phyloP scores from a whole-genome alignment of 176 grass and related monocot species.

The Canna indica region DNA sequence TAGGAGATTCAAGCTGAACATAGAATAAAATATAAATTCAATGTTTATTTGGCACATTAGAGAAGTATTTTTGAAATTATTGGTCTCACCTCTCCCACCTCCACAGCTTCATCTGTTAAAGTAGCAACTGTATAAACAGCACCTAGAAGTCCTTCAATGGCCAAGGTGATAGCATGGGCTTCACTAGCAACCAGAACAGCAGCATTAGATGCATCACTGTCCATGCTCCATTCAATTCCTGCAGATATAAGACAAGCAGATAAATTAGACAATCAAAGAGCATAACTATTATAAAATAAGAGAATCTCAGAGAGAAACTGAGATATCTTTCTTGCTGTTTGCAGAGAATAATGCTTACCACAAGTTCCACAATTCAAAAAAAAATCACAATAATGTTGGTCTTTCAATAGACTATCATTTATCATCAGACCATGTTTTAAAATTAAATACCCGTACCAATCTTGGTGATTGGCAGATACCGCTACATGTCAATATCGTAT shows the following conservation, averaged over 20 bases:
- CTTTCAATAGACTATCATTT: no score
- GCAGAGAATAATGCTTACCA: neutral
- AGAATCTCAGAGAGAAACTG: neutral
- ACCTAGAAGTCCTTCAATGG: slow-evolving; percentile 89
- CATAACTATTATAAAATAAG: neutral
- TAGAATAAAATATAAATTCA: slow-evolving; percentile 27
- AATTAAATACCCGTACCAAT: no score
- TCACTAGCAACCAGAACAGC: slow-evolving; percentile 98
- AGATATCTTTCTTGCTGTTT: neutral
- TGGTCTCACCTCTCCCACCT: slow-evolving; percentile 73
- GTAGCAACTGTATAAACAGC: slow-evolving; percentile 96
- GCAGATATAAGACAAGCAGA: neutral
- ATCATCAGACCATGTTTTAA: no score
- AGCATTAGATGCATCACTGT: slow-evolving; percentile 88
- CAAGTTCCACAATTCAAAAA: neutral
- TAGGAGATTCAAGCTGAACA: slow-evolving; percentile 80
- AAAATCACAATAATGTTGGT: neutral
- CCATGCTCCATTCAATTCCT: slow-evolving; percentile 99
- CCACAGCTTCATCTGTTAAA: slow-evolving; percentile 93
- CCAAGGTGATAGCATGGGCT: slow-evolving; percentile 94
- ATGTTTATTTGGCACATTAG: slow-evolving; percentile 5
- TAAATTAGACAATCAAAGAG: neutral
- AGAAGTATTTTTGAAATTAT: neutral
- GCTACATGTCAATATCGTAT: no score
- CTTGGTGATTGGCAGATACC: no score